Base-by-base conservation (phyloP, 805 yeast species). In the Ogataea saltuana region DNA sequence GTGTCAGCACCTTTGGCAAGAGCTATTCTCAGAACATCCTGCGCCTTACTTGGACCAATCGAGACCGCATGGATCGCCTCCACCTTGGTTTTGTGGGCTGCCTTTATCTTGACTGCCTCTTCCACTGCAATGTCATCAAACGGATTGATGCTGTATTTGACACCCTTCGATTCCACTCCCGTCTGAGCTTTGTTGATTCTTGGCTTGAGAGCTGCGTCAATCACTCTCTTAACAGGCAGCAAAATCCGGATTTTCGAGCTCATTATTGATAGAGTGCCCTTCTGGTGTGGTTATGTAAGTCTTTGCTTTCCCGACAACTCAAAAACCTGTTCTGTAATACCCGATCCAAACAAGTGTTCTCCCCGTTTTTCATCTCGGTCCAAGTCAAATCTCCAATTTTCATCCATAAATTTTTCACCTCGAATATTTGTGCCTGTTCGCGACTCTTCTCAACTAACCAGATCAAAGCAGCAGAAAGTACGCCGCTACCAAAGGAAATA, bases 111-210 rank as follows among this genome's bases (percentile, higher is more conserved):
- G 31, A 90, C 71, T 1, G 98, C 95, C 65, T 93, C 99, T 68
- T 93, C 99, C 41, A 93, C 62, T 7, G 99, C 99, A 61, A 93
- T 93, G 68, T 93, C 99, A 69, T 96, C 93, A 67, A 93, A 93
- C 44, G 99, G 99, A 64, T 93, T 93, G 65, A 91, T 88, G 60
- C 88, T 79, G 72, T 84, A 89, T 69, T 91, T 91, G 54, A 88
- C 87, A 45, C 97, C 97, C 50, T 85, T 79, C 42, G 91, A 80
- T 55, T 89, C 96, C 38, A 86, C 81, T 5, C 93, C 96, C 9
- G 88, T 83, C 37, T 80, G 81, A 11, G 95, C 71, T 65, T 87
- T 82, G 72, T 89, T 89, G 66, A 91, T 83, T 58, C 97, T 77
- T 35, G 99, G 99, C 67, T 85, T 86, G 57, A 90, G 76, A 12